A percentile compares a stretch with the other conserved stretches of the same genome.
These are phyloP conservation scores for Lachancea meyersii DNA, from an alignment of 805 yeast genomes.

Conservation along the genomic window DNA sequence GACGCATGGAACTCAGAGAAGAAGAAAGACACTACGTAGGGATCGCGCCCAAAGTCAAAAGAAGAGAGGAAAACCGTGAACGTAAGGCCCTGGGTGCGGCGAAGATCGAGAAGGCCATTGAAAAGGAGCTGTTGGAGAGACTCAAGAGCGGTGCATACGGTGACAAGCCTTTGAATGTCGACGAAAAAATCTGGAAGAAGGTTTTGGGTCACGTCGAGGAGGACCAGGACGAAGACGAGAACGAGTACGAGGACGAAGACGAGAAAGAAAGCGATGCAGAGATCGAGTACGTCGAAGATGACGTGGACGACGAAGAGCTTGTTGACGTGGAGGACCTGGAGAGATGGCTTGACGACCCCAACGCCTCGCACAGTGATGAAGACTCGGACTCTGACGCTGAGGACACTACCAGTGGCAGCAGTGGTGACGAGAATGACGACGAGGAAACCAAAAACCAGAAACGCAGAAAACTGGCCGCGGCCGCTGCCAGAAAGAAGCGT, in stretches of 20 bases:
- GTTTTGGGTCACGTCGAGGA: slow-evolving; percentile 79
- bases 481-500: slow-evolving; percentile 45
- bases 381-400: slow-evolving; percentile 36
- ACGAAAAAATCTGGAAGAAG: slow-evolving; percentile 91
- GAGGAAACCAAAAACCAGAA: slow-evolving; percentile 35
- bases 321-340: slow-evolving; percentile 92
- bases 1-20: slow-evolving; percentile 83
- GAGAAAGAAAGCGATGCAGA: slow-evolving; percentile 59
- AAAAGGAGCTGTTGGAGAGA: slow-evolving; percentile 89
- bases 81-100: slow-evolving; percentile 97
- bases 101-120: slow-evolving; percentile 91
- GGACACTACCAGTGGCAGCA: slow-evolving; percentile 5
- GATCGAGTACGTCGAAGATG: slow-evolving; percentile 85
- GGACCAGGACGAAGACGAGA: slow-evolving; percentile 48
- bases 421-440: slow-evolving; percentile 33
- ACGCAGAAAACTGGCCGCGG: slow-evolving; percentile 29
- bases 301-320: slow-evolving; percentile 79
- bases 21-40: slow-evolving; percentile 94
- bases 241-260: slow-evolving; percentile 45
- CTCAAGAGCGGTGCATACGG: slow-evolving; percentile 98
- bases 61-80: slow-evolving; percentile 92
- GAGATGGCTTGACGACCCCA: slow-evolving; percentile 69
- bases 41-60: slow-evolving; percentile 84
- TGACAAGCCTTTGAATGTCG: slow-evolving; percentile 94
- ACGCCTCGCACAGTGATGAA: slow-evolving; percentile 33